Conservation (phyloP, 169 alveolate genomes). For the Plasmodium yoelii region DNA sequence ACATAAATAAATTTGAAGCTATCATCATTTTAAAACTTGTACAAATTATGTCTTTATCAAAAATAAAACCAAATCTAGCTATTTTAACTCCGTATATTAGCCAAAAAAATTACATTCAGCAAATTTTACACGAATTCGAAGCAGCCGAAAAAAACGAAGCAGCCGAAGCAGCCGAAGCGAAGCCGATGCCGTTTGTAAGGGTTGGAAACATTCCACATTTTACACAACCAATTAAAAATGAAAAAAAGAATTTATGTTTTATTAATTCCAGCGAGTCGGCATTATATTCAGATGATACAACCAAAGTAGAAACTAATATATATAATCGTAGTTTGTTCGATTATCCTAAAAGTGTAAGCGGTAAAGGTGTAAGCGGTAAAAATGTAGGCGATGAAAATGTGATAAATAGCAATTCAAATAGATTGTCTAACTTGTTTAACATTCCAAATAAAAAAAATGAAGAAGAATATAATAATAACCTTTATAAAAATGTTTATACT, state of each 20-base stretch:
- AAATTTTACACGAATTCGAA: constrained; percentile 17
- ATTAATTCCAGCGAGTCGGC: neutral
- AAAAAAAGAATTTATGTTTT: neutral
- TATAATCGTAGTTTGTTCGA: neutral
- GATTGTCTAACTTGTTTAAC: neutral
- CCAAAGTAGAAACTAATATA: neutral
- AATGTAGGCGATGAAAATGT: neutral
- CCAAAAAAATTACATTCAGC: constrained; percentile 53
- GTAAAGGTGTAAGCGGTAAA: neutral
- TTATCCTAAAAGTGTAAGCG: neutral
- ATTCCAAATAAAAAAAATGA: neutral
- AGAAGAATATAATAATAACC: neutral
- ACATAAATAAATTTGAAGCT: constrained; percentile 56
- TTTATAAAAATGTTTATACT: constrained; percentile 55
- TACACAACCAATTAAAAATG: neutral
- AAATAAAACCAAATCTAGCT: constrained; percentile 26
- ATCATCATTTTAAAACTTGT: constrained; percentile 26
- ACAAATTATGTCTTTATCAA: neutral
- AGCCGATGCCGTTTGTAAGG: neutral
- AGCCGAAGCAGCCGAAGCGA: no score
- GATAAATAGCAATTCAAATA: neutral
- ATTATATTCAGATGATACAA: neutral
- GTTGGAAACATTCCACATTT: neutral
- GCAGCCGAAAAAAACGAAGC: no score
- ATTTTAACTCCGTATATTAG: constrained; percentile 58